phyloP scores from a whole-genome alignment of 257 asterid genomes.

The Gynochthodes officinalis region DNA sequence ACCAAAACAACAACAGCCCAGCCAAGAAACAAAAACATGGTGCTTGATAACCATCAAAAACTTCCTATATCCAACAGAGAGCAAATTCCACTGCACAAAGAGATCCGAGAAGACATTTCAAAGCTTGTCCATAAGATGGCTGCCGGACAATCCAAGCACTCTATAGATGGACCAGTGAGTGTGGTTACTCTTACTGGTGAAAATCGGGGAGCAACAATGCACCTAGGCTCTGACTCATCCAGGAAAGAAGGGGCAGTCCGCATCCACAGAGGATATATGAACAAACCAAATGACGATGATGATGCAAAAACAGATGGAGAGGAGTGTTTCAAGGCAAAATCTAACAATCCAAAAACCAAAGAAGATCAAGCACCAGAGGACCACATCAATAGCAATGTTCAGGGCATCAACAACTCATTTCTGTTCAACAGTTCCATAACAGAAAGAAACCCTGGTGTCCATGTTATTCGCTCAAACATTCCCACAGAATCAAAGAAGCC shows the following conservation, averaged over 20 bases:
- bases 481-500: constrained; percentile 33
- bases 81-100: constrained; percentile 34
- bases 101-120: constrained; percentile 39
- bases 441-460: constrained; percentile 72
- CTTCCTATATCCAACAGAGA: constrained; percentile 33
- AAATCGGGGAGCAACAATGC: constrained; percentile 86
- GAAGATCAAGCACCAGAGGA: constrained; percentile 48
- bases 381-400: constrained; percentile 69
- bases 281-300: constrained; percentile 36
- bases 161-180: constrained; percentile 37
- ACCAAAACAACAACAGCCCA: constrained; percentile 24
- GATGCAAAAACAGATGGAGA: constrained; percentile 55
- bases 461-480: constrained; percentile 31
- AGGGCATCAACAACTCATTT: constrained; percentile 76
- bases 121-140: constrained; percentile 32
- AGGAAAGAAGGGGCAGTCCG: constrained; percentile 40
- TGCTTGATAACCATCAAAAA: constrained; percentile 17
- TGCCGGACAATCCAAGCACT: constrained; percentile 27
- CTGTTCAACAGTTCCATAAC: constrained; percentile 53
- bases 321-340: constrained; percentile 25
- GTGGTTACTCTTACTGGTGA: constrained; percentile 91
- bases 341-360: constrained; percentile 21
- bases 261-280: constrained; percentile 72
- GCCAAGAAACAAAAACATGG: constrained; percentile 21
- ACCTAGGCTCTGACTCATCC: constrained; percentile 52